These are phyloP conservation scores for Hyaloscypha variabilis DNA, from an alignment of 495 filamentous ascomycete genomes.

Conservation along the genomic window DNA sequence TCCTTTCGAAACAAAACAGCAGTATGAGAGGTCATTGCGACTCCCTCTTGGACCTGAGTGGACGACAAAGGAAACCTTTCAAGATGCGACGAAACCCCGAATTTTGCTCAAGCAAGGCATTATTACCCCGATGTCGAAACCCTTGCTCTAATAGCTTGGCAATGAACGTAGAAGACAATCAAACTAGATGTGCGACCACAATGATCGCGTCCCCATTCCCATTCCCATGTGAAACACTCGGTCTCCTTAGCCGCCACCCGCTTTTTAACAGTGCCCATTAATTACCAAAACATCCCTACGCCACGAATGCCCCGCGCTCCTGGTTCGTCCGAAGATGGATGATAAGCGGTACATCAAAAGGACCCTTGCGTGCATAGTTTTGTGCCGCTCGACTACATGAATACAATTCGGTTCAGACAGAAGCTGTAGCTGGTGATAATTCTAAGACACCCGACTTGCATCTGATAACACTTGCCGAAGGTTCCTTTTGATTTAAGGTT, in stretches of 20 bases:
- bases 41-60: slow-evolving; percentile 92
- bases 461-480: no score
- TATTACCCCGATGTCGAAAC: slow-evolving; percentile 85
- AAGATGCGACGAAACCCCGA: slow-evolving; percentile 86
- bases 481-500: no score
- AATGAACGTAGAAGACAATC: neutral
- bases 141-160: slow-evolving; percentile 25
- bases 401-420: no score
- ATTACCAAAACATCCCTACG: neutral
- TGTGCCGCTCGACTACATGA: no score
- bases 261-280: neutral
- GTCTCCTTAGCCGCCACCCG: neutral
- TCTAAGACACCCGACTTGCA: no score
- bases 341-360: no score
- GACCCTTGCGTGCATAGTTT: no score
- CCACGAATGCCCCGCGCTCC: neutral
- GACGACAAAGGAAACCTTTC: slow-evolving; percentile 91
- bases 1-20: slow-evolving; percentile 79
- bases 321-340: no score
- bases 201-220: neutral
- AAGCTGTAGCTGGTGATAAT: no score
- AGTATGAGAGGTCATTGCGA: slow-evolving; percentile 89
- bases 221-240: neutral
- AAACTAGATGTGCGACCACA: neutral
- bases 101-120: slow-evolving; percentile 92